Conservation (phyloP, 495 filamentous ascomycete genomes). For the Annulohypoxylon moriforme region DNA sequence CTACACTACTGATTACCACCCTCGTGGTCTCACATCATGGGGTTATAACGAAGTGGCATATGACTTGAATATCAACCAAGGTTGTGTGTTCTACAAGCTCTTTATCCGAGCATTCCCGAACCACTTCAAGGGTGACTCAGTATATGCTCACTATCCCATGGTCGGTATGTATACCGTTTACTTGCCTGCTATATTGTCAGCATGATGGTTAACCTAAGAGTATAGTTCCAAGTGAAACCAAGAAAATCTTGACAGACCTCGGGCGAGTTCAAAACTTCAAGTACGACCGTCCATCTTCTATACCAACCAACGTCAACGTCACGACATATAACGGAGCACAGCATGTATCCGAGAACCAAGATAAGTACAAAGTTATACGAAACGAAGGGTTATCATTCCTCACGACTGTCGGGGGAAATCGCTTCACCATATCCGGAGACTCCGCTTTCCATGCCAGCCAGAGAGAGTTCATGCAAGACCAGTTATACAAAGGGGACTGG, state of each 20-base stretch:
- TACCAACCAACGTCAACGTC: constrained; percentile 64
- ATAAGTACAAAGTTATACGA: constrained; percentile 75
- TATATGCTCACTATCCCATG: constrained; percentile 92
- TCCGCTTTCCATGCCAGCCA: constrained; percentile 57
- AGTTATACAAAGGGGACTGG: constrained; percentile 69
- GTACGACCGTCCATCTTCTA: constrained; percentile 70
- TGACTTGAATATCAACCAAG: constrained; percentile 79
- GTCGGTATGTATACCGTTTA: constrained; percentile 35
- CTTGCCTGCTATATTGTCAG: neutral
- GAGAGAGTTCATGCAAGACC: constrained; percentile 66
- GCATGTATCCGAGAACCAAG: constrained; percentile 68
- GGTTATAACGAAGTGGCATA: constrained; percentile 76
- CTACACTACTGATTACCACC: constrained; percentile 80
- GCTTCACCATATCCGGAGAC: constrained; percentile 67
- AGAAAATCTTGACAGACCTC: constrained; percentile 77
- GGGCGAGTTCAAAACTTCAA: constrained; percentile 76
- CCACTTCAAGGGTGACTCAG: constrained; percentile 80
- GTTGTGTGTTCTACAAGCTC: constrained; percentile 88
- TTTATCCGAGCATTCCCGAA: constrained; percentile 82
- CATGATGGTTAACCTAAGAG: neutral
- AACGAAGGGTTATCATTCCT: constrained; percentile 65
- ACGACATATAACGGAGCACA: constrained; percentile 71
- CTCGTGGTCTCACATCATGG: constrained; percentile 85
- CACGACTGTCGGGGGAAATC: constrained; percentile 58
- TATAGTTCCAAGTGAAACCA: constrained; percentile 66